These are phyloP conservation scores for Aspergillus ruber DNA, from an alignment of 2,329 filamentous ascomycete genomes.

Conservation along the genomic window DNA sequence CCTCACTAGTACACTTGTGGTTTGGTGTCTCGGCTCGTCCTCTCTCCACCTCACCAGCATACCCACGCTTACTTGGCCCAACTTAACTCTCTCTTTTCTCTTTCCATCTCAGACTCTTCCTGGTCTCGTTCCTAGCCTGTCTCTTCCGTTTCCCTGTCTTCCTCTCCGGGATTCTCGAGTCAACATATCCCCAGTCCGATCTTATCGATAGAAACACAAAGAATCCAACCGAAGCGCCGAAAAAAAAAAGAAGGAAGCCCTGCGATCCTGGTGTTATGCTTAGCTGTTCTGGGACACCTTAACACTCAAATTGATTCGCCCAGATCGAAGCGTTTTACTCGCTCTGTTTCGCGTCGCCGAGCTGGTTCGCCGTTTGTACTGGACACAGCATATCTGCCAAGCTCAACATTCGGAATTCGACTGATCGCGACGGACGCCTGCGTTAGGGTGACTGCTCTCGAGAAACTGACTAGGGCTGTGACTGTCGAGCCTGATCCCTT, in stretches of 20 bases:
- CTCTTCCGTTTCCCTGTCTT: neutral
- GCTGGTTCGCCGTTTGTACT: neutral
- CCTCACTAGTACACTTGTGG: neutral
- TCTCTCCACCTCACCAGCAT: neutral
- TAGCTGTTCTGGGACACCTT: neutral
- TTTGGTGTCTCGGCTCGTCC: neutral
- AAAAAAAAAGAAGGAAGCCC: neutral
- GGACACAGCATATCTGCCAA: slow-evolving; percentile 21
- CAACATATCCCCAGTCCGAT: neutral
- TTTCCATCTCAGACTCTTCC: neutral
- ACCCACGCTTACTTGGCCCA: neutral
- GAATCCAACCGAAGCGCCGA: neutral
- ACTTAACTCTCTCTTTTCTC: neutral
- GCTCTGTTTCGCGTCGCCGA: neutral
- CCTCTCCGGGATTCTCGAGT: neutral
- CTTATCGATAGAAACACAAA: neutral
- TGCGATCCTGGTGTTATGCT: neutral
- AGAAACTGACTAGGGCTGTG: slow-evolving; percentile 17
- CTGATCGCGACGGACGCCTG: slow-evolving; percentile 22
- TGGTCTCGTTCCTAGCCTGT: neutral
- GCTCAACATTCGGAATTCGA: slow-evolving; percentile 8
- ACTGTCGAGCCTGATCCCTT: slow-evolving; percentile 15
- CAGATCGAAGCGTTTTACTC: neutral
- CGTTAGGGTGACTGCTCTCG: slow-evolving; percentile 12
- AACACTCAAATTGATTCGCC: neutral